Base-by-base conservation (phyloP, 805 yeast species). In the Nakazawaea ambrosiae region DNA sequence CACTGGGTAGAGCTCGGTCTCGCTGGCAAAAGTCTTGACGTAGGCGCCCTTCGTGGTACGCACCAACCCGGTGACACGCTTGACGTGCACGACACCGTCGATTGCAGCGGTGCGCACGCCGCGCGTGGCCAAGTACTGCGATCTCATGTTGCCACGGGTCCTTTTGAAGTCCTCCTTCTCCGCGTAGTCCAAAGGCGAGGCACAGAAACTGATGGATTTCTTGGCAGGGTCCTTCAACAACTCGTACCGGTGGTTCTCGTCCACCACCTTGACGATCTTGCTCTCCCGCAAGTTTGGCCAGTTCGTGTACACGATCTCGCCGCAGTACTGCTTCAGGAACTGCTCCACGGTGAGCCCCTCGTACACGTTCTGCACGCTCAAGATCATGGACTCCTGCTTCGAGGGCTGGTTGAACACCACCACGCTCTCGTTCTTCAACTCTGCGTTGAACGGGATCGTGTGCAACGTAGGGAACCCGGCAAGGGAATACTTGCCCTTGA, bases 281-380 rank as follows among this genome's bases (percentile, higher is more conserved):
- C 88, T 81, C 60, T 90, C 97, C 48, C 78, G 71, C 46, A 92
- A 64, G 51, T 76, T 85, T n/a, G 99, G 99, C 90, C 95, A 92
- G 48, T 80, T 75, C 10, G 84, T 74, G 54, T 78, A 89, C 2
- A 84, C 81, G 34, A 76, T 59, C 40, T 76, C 68, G 32, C 77
- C 79, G 38, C 82, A 49, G 39, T 70, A 75, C 49, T 77, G 70
- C 40, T 74, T 70, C 18, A 87, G 80, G 49, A 86, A 68, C 44
- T 81, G 84, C 34, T 75, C 79, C 20, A 75, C 59, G 4, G 81
- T 61, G 26, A 74, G 51, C 27, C 79, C 79, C 22, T 60, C 60
- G 61, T 77, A 73, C 7, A 66, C 55, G 51, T 81, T 73, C 32
- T 70, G 66, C 20, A 89, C 50, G 2, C 72, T 63, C 45, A 92